phyloP scores from a whole-genome alignment of 2,329 filamentous ascomycete genomes.

The Penicillium digitatum region DNA sequence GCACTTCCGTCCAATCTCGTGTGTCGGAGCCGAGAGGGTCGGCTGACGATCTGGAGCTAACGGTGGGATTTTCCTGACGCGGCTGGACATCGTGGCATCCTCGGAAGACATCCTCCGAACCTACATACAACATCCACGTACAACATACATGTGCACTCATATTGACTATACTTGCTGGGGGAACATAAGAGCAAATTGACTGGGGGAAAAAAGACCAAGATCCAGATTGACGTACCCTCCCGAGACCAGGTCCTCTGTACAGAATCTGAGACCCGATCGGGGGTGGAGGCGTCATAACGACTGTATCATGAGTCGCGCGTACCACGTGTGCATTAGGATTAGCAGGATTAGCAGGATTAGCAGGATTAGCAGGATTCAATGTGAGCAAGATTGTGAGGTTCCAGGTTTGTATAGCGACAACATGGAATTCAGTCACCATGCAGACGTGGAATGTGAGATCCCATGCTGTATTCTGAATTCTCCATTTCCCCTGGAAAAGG shows the following conservation, averaged over 20 bases:
- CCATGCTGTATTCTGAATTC: neutral
- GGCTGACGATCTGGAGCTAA: conserved; percentile 4
- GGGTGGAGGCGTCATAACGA: conserved; percentile 9
- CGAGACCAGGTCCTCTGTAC: neutral
- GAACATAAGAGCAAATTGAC: neutral
- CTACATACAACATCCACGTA: neutral
- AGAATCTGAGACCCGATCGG: conserved; percentile 8
- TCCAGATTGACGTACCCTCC: conserved; percentile 1
- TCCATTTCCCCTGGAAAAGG: neutral
- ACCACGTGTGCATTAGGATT: neutral
- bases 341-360: neutral
- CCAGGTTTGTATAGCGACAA: neutral
- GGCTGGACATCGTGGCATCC: conserved; percentile 4
- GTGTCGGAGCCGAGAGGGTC: conserved; percentile 6
- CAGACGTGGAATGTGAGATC: conserved; percentile 11
- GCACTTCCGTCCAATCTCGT: neutral
- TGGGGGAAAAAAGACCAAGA: neutral
- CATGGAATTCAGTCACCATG: neutral
- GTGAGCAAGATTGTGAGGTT: neutral
- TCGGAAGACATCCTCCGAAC: conserved; percentile 1
- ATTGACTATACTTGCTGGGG: neutral
- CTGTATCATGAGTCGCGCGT: conserved; percentile 13
- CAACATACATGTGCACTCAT: neutral
- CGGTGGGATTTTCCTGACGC: neutral
- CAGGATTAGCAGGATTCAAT: neutral